These are phyloP conservation scores for Alternaria novae-zelandiae DNA, from an alignment of 2,329 filamentous ascomycete species.

Conservation along the genomic window DNA sequence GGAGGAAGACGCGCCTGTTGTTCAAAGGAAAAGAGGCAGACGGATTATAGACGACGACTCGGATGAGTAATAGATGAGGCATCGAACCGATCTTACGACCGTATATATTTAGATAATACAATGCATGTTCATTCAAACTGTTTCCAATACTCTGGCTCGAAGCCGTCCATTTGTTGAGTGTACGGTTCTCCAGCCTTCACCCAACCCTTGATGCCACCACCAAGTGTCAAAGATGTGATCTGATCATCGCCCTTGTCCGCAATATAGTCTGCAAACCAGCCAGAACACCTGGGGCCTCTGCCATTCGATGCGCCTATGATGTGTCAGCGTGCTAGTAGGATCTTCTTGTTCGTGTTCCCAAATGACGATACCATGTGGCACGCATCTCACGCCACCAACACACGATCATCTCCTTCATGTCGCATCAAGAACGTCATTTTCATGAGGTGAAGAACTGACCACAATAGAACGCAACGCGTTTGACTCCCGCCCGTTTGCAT, in stretches of 20 bases:
- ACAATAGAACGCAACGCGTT: constrained; percentile 56
- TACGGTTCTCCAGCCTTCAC: constrained; percentile 50
- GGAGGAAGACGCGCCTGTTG: constrained; percentile 28
- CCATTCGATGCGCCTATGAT: constrained; percentile 41
- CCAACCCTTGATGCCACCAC: constrained; percentile 55
- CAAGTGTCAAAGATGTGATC: constrained; percentile 52
- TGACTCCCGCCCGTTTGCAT: constrained; percentile 53
- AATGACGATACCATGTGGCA: constrained; percentile 8
- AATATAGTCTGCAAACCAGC: constrained; percentile 47
- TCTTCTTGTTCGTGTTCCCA: not conserved
- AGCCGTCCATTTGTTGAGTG: constrained; percentile 50
- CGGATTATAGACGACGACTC: constrained; percentile 42
- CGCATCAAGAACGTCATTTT: not conserved
- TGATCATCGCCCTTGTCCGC: constrained; percentile 43
- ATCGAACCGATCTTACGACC: not conserved
- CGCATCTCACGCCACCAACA: constrained; percentile 27
- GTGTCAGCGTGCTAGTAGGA: constrained; percentile 16
- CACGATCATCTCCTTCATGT: constrained; percentile 6
- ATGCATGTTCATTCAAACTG: constrained; percentile 34
- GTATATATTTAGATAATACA: not conserved
- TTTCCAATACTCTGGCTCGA: constrained; percentile 51
- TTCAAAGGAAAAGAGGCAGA: constrained; percentile 32
- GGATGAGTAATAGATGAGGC: constrained; percentile 22
- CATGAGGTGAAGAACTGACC: constrained; percentile 36
- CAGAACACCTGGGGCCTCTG: constrained; percentile 44